Evolutionary conservation across 2,329 filamentous ascomycete genomes (phyloP), one percentile per base, ranked within the genome.

Genomic region (Lecanicillium sp.): DNA sequence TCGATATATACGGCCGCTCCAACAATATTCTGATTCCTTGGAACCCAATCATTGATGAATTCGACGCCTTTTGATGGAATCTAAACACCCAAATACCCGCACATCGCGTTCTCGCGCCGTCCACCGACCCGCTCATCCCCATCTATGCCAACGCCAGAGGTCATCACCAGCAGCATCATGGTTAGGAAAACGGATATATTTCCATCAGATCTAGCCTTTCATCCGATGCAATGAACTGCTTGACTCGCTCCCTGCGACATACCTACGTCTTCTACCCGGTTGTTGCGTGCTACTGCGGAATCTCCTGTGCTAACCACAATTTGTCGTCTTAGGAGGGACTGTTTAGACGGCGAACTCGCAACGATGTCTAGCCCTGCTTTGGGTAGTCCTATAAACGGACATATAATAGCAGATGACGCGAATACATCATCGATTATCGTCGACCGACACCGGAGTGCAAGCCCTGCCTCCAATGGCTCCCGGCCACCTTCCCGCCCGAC

Each of bases 391-490:
- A 70, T 74, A 54, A 85, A 87, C 64, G 83, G 82, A 56, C 74
- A 81, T 61, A 57, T 68, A 52, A 75, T 76, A 56, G 72, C 76
- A 50, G 62, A 69, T 47, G 66, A 69, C 50, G 63, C 69, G 49
- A 61, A 56, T 43, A 57, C 55, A 39, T 58, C 61, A 40, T 54
- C 57, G 43, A 52, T 61, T 36, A 58, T 63, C 46, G 59, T 61
- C 44, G 62, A 59, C 35, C 50, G 47, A 33, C 48, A 44, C 35
- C 48, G 38, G 41, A 52, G 47, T 62, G 85, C 87, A 52, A 87
- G 79, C 70, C 85, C 88, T 51, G 71, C 84, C 44, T 88, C 85
- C 52, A 84, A 94, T 54, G 69, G 76, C 50, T 74, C 76, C 55
- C 76, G 83, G 52, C 71, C 67, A 48, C 65, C 68, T 53, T 66